Evolutionary conservation across 1,139 yeast genomes (phyloP), one percentile per base, ranked within the genome.

Genomic region (Debaryomyces nepalensis): DNA sequence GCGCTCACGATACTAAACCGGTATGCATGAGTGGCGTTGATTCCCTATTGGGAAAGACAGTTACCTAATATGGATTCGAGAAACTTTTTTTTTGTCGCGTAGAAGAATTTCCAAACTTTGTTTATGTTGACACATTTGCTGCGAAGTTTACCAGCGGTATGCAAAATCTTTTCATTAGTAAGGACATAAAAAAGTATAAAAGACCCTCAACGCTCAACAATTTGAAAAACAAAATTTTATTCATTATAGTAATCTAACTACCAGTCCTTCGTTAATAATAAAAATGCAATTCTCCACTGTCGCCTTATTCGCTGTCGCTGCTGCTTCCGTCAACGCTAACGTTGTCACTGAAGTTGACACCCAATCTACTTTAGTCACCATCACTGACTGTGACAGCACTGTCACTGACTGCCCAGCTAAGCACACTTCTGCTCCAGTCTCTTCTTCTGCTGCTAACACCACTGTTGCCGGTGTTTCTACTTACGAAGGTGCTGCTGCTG

Each of bases 251-350:
- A 47, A 44, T 52, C 63, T 57, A 58, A 62, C 65, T 58, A 53
- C 45, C 52, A 49, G 64, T 61, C 68, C 49, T 54, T 64, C 68
- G 66, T 52, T 59, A 46, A 54, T 40, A 42, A 37, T 45, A 50
- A 54, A 42, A 64, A 69, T 69, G 75, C 72, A 69, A 68, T 73
- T 72, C 73, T 62, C 76, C 62, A 66, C 67, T 51, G 66, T 71
- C 70, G 73, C 76, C 50, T 59, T 70, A 60, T 57, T 71, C 62
- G 70, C 73, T 52, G 64, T 68, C 50, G 70, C 68, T 49, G 73
- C 63, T 48, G 61, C 63, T 48, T 61, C 65, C 41, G 70, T 64
- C 54, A 59, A 58, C 44, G 71, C 73, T 54, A 57, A 58, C 40
- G 64, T 66, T 47, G 53, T 57, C 55, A 67, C 73, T 47, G 61